These are phyloP conservation scores for Verticillium dahliae DNA, from an alignment of 2,329 filamentous ascomycete species.

Conservation along the genomic window DNA sequence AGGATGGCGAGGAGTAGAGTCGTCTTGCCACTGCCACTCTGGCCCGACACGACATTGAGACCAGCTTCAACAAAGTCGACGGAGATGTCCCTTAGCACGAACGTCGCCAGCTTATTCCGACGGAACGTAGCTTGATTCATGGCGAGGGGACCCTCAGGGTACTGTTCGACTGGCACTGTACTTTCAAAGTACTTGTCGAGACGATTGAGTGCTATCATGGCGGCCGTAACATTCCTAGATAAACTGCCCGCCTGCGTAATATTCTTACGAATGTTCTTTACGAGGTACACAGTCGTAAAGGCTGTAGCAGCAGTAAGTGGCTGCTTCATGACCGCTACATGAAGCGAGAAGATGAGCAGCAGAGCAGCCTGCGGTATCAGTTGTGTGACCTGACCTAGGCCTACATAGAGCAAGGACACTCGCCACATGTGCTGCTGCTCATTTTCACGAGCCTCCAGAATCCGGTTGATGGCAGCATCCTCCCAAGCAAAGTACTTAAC, in stretches of 20 bases:
- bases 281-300: constrained; percentile 49
- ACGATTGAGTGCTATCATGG: constrained; percentile 40
- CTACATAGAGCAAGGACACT: constrained; percentile 38
- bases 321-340: constrained; percentile 39
- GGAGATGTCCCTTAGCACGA: constrained; percentile 39
- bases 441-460: constrained; percentile 38
- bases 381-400: constrained; percentile 42
- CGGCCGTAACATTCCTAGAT: constrained; percentile 32
- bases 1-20: constrained; percentile 47
- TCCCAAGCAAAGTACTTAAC: constrained; percentile 60
- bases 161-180: constrained; percentile 38
- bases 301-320: constrained; percentile 49
- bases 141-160: constrained; percentile 41
- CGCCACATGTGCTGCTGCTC: constrained; percentile 51
- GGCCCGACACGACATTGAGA: constrained; percentile 47
- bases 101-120: constrained; percentile 42
- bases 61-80: constrained; percentile 47
- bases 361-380: constrained; percentile 45
- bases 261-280: constrained; percentile 46
- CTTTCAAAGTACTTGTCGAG: constrained; percentile 49
- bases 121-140: constrained; percentile 41
- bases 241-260: constrained; percentile 42
- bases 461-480: constrained; percentile 40
- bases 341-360: constrained; percentile 46
- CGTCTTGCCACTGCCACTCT: constrained; percentile 51